Percentiles rank a stretch among this genome's conserved stretches.
These are phyloP conservation scores for Ophiostoma ips DNA, from an alignment of 2,329 filamentous ascomycete genomes.

Conservation along the genomic window DNA sequence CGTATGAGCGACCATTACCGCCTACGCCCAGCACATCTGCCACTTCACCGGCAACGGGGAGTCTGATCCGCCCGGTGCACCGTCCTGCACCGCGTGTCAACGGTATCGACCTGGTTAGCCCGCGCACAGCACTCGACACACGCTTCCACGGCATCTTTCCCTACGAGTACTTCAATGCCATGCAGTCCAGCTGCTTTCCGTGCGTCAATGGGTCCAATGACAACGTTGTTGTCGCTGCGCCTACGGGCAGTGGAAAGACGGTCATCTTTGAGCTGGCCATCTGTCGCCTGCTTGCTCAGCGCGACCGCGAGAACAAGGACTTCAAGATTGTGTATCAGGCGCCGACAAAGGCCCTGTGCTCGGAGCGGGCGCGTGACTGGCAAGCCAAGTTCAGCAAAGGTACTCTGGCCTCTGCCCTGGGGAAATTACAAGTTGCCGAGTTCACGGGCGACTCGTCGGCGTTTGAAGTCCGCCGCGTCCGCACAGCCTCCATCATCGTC, in stretches of 20 bases:
- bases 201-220: slow-evolving; percentile 51
- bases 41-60: neutral
- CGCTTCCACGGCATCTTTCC: slow-evolving; percentile 52
- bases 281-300: slow-evolving; percentile 49
- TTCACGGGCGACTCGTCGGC: slow-evolving; percentile 70
- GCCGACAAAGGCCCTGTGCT: slow-evolving; percentile 70
- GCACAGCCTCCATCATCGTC: slow-evolving; percentile 66
- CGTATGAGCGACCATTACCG: neutral
- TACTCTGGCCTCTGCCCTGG: neutral
- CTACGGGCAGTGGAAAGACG: slow-evolving; percentile 78
- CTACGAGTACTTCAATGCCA: slow-evolving; percentile 64
- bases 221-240: slow-evolving; percentile 68
- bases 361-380: slow-evolving; percentile 67
- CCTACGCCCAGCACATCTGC: slow-evolving; percentile 5
- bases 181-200: slow-evolving; percentile 68
- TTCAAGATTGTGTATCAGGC: slow-evolving; percentile 80
- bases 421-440: slow-evolving; percentile 52
- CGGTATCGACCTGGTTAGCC: slow-evolving; percentile 27
- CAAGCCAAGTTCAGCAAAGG: slow-evolving; percentile 47
- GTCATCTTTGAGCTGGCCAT: slow-evolving; percentile 70
- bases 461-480: slow-evolving; percentile 51
- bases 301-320: slow-evolving; percentile 31
- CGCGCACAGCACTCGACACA: slow-evolving; percentile 45
- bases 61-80: neutral
- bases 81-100: slow-evolving; percentile 7